Base-by-base conservation (phyloP, 2,329 filamentous ascomycete genomes). In the Neurospora sp. region DNA sequence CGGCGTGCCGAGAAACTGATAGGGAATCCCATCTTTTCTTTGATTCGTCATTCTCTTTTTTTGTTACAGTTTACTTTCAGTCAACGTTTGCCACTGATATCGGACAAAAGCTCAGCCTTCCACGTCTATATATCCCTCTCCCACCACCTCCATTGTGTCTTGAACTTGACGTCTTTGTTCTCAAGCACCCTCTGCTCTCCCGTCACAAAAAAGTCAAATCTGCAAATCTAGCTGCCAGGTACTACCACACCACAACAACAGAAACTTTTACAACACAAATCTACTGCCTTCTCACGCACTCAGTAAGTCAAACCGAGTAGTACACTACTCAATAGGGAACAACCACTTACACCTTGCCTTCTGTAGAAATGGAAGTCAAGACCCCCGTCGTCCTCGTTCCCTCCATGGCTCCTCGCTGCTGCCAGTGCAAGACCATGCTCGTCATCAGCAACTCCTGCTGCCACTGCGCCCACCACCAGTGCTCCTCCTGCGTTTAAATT, bases 391-490 rank as follows among this genome's bases (percentile, higher is more conserved):
- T 67, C 40, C 67, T 62, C 67, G 83, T 83, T 82, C 80, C 82
- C 76, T 79, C 80, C 75, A 83, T 76, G 69, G 74, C 82, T 74
- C 82, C 83, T 74, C 84, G 84, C 79, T 86, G 85, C 82, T 86
- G 84, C 82, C 78, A 85, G 76, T 86, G 84, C 80, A 83, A 83
- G 74, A 79, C 81, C 79, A 84, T 86, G 79, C 85, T 86, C 74
- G 84, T 86, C 80, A 86, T 86, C 80, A 86, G 84, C 82, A 84
- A 79, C 77, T 82, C 80, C 68, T 86, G 84, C 81, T 80, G 78
- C 72, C 79, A 80, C 75, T 86, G 84, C 77, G 79, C 80, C 68
- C 84, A 86, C 80, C 78, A 80, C 73, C 82, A 85, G 76, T 86
- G 84, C 82, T 76, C 73, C 71, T 77, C 82, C 71, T 86, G 84